Evolutionary conservation across 2,329 filamentous ascomycete species (phyloP).

Genomic region (Aspergillus brasiliensis): DNA sequence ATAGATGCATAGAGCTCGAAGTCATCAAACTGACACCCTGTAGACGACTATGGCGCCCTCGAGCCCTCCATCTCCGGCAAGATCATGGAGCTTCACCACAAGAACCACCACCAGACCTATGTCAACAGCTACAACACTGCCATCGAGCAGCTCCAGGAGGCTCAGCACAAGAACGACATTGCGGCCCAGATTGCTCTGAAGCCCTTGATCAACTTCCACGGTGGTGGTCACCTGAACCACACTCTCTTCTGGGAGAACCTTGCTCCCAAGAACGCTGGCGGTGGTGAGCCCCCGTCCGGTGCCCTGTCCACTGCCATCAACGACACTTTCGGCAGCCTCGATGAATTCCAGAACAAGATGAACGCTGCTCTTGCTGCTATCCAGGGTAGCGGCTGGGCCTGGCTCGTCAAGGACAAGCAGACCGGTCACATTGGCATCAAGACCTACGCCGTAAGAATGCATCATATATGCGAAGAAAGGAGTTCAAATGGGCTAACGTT

Average conservation of each 20-base stretch:
- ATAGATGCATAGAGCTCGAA: background rate
- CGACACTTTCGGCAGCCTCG: slow-evolving; percentile 60
- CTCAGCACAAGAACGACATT: slow-evolving; percentile 57
- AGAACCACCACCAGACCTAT: slow-evolving; percentile 92
- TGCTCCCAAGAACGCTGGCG: slow-evolving; percentile 62
- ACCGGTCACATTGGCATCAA: slow-evolving; percentile 59
- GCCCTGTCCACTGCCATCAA: slow-evolving; percentile 61
- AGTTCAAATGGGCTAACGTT: slow-evolving; percentile 9
- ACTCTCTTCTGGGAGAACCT: slow-evolving; percentile 69
- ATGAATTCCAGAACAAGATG: slow-evolving; percentile 64
- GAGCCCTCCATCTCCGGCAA: slow-evolving; percentile 81
- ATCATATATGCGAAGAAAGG: background rate
- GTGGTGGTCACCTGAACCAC: slow-evolving; percentile 66
- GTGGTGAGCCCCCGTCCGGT: slow-evolving; percentile 64
- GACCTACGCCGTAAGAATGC: slow-evolving; percentile 61
- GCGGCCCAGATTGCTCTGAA: slow-evolving; percentile 60
- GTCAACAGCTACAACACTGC: slow-evolving; percentile 86
- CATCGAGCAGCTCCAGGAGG: slow-evolving; percentile 68
- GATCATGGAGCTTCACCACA: slow-evolving; percentile 97
- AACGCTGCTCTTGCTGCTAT: slow-evolving; percentile 66
- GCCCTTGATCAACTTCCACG: slow-evolving; percentile 66
- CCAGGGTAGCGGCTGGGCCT: slow-evolving; percentile 67
- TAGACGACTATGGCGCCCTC: slow-evolving; percentile 95
- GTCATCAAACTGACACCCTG: background rate
- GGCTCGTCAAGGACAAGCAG: slow-evolving; percentile 64